Evolutionary conservation across 192 early-diverging fungal species (phyloP).

Genomic region (Rhizophagus sp.): DNA sequence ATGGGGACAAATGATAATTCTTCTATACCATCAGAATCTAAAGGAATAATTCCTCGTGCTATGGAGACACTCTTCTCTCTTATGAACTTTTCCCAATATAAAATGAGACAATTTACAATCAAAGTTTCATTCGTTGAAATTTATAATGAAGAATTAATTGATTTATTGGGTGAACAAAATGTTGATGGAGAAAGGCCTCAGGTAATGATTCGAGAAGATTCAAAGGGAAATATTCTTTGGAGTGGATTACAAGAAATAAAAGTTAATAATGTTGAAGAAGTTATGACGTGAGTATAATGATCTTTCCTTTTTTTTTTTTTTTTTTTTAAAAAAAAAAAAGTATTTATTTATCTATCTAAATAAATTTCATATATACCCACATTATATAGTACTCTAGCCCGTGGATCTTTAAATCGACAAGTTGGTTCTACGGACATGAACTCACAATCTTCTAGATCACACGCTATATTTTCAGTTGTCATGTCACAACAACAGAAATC

Average conservation of each 20-base stretch:
- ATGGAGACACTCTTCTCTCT: slow-evolving; percentile 61
- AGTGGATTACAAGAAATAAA: slow-evolving; percentile 79
- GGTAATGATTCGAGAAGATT: slow-evolving; percentile 81
- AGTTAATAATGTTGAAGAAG: slow-evolving; percentile 70
- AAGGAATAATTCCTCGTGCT: slow-evolving; percentile 74
- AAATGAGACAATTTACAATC: slow-evolving; percentile 43
- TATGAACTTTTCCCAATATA: slow-evolving; percentile 35
- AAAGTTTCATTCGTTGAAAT: slow-evolving; percentile 92
- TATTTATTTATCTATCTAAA: neutral
- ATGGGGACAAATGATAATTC: slow-evolving; percentile 77
- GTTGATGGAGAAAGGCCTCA: slow-evolving; percentile 55
- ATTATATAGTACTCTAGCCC: slow-evolving; percentile 50
- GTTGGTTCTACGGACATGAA: slow-evolving; percentile 99
- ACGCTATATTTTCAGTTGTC: slow-evolving; percentile 95
- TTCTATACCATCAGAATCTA: slow-evolving; percentile 39
- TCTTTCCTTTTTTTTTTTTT: neutral
- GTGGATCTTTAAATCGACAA: slow-evolving; percentile 77
- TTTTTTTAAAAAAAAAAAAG: slow-evolving; percentile 28
- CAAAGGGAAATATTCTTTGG: slow-evolving; percentile 85
- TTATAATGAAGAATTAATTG: slow-evolving; percentile 96
- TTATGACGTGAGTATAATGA: slow-evolving; percentile 57
- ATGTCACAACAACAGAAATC: slow-evolving; percentile 75
- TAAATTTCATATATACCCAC: neutral
- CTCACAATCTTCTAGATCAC: slow-evolving; percentile 88
- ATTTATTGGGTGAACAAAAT: slow-evolving; percentile 70